Base-by-base conservation (phyloP, 2,329 filamentous ascomycete genomes). In the Microascus cirrosus region DNA sequence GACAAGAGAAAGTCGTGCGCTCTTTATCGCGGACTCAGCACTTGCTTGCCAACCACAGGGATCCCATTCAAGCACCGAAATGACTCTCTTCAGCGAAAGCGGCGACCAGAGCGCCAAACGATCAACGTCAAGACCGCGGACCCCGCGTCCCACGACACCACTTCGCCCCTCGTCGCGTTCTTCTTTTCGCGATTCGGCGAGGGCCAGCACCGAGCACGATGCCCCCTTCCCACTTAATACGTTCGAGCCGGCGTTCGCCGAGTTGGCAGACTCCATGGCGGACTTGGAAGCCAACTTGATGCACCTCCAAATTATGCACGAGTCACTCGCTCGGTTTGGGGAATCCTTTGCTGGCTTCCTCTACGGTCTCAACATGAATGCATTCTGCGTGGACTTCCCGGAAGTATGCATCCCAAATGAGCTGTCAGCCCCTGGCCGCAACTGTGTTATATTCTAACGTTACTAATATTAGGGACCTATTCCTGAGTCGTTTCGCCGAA, bases 341-440 rank as follows among this genome's bases (percentile, higher is more conserved):
- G 94, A 99, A 77, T 95, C 89, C 67, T 99, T 99, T 71, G 91
- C 91, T 1, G 90, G 87, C 64, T 97, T 99, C 66, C 74, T 99
- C 53, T 99, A 97, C 66, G 94, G 94, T 1, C 72, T 99, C 69
- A 97, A 97, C 68, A 96, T 99, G 92, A 97, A 96, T 71, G 94
- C 94, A 1, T 99, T 97, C 70, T 97, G 93, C 70, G 92, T 97
- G 35, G 94, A 99, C 70, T 99, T 96, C 63, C 89, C 91, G 0
- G 94, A 99, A 83, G 91, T 91, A 73, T 56, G 69, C 58, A 34
- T 54, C 15, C 15, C 11, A 55, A 42, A n/a, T 48, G 22, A 32
- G 4, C 8, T n/a, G 50, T 36, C 25, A 54, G 28, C 35, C 35
- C 54, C 51, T 57, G 56, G 52, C 61, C 59, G 22, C 63, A 54